Conservation (phyloP, 352 stramenopile species). For the Phytophthora citrophthora region DNA sequence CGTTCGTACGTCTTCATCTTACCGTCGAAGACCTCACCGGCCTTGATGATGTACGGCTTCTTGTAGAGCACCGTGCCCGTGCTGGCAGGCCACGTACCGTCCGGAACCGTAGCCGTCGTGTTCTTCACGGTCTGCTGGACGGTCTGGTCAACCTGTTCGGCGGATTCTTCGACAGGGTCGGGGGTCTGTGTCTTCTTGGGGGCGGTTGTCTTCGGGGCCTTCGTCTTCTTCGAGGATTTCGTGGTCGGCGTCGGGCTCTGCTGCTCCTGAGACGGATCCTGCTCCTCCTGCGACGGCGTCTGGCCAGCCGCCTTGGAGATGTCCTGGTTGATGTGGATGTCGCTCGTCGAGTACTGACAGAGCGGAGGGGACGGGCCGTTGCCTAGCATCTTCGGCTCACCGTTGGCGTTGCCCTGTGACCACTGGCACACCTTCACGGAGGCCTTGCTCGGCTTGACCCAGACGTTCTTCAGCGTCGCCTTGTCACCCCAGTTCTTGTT, state of each 20-base stretch:
- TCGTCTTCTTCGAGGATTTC: background rate
- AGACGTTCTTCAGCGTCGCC: no score
- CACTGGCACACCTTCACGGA: background rate
- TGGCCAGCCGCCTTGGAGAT: conserved; percentile 7
- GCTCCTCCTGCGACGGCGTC: background rate
- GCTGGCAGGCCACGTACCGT: background rate
- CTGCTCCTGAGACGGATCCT: no score
- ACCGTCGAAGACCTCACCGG: background rate
- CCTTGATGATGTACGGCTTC: background rate
- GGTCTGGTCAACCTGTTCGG: background rate
- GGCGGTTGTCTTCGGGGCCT: conserved; percentile 6
- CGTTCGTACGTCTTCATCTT: background rate
- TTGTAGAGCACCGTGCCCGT: background rate
- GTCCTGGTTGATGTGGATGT: conserved; percentile 29
- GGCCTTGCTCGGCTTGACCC: no score
- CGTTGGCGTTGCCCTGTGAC: background rate
- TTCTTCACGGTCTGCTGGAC: background rate
- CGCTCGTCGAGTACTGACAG: conserved; percentile 24
- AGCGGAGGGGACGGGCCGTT: background rate
- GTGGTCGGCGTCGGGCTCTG: background rate
- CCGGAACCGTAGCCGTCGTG: conserved; percentile 3
- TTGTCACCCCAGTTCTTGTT: background rate
- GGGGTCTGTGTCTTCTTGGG: background rate
- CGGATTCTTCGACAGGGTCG: background rate
- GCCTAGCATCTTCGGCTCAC: background rate